A percentile compares a stretch with the other conserved stretches of the same genome.
These are phyloP conservation scores for Nothophoma quercina DNA, from an alignment of 2,329 filamentous ascomycete species.

Conservation along the genomic window DNA sequence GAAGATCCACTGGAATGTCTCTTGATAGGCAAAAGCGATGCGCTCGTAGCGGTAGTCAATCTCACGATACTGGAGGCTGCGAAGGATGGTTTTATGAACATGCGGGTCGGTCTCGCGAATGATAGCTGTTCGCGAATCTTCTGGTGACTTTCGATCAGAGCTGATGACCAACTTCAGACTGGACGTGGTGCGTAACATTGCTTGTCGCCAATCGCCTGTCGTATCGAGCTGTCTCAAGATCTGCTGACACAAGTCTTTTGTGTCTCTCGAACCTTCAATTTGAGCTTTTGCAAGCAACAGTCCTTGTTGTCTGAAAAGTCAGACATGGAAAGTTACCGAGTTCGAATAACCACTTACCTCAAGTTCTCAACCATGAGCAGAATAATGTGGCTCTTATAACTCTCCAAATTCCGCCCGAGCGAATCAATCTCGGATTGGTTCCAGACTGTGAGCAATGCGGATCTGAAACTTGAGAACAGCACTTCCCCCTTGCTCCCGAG, in stretches of 20 bases:
- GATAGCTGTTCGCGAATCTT: neutral
- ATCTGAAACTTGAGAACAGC: no score
- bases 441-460: conserved; percentile 15
- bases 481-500: no score
- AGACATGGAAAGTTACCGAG: neutral
- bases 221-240: neutral
- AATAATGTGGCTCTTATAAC: conserved; percentile 16
- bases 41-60: conserved; percentile 11
- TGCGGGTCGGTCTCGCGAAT: neutral
- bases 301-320: no score
- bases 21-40: conserved; percentile 8
- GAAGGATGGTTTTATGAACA: neutral
- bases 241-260: neutral
- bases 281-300: no score
- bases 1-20: conserved; percentile 21
- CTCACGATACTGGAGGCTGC: neutral
- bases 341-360: neutral
- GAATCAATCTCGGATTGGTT: conserved; percentile 6
- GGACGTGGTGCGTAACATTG: neutral
- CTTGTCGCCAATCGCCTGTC: no score
- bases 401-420: conserved; percentile 4
- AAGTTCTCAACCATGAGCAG: conserved; percentile 11
- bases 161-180: neutral
- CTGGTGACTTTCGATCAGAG: neutral
- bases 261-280: no score